Percentiles rank a stretch among this genome's conserved stretches.
These are phyloP conservation scores for Camelina hispida DNA, from an alignment of 345 rosid species.

Conservation along the genomic window DNA sequence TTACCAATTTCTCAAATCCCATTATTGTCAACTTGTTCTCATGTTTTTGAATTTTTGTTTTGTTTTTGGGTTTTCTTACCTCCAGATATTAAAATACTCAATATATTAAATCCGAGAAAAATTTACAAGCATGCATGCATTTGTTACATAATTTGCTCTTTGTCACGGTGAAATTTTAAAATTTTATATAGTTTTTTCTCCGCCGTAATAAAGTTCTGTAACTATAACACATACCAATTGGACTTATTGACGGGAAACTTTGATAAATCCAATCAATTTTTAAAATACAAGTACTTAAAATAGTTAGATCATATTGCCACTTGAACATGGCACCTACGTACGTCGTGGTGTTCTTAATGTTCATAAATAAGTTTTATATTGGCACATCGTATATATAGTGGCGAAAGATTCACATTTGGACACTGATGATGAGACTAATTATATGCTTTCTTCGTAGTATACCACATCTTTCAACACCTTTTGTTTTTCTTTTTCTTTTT, in stretches of 20 bases:
- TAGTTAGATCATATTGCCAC: not conserved
- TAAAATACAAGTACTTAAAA: not conserved
- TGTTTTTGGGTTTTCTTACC: not conserved
- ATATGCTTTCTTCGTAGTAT: not conserved
- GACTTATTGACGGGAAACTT: not conserved
- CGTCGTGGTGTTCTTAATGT: not conserved
- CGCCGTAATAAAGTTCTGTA: no score
- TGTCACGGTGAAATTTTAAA: not conserved
- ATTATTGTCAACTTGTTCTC: constrained; percentile 38
- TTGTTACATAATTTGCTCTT: not conserved
- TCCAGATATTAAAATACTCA: not conserved
- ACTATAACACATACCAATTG: not conserved
- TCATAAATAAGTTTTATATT: not conserved
- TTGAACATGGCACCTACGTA: not conserved
- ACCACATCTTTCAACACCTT: no score
- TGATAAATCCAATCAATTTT: not conserved
- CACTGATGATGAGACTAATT: not conserved
- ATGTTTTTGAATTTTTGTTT: constrained; percentile 10
- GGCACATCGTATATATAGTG: not conserved
- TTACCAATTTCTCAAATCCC: constrained; percentile 34
- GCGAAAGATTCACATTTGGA: not conserved
- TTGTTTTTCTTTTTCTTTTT: no score
- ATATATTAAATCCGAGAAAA: not conserved
- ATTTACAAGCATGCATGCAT: not conserved
- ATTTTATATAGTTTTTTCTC: not conserved